These are phyloP conservation scores for Wallacemonas sp. DNA, from an alignment of 208 protist genomes.

Conservation along the genomic window DNA sequence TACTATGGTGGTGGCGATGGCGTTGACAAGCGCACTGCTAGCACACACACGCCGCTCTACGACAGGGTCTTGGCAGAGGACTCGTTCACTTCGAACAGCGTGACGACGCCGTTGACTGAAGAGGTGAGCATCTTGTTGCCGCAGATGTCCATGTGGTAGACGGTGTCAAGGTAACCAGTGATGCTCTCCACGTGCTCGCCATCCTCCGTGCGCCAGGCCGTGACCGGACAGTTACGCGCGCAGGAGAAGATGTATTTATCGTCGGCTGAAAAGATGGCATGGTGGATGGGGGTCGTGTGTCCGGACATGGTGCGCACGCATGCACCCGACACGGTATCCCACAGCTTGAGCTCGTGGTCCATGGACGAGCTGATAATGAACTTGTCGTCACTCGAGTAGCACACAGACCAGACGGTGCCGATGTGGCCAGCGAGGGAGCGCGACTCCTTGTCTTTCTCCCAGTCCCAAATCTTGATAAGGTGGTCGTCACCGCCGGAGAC, in stretches of 20 bases:
- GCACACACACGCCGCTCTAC: no score
- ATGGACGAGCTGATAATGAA: constrained; percentile 81
- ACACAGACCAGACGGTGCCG: constrained; percentile 81
- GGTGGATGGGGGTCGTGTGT: constrained; percentile 80
- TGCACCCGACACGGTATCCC: constrained; percentile 48
- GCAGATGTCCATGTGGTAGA: constrained; percentile 82
- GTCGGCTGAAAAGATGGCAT: constrained; percentile 77
- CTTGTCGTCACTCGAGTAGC: constrained; percentile 68
- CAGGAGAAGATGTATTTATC: constrained; percentile 88
- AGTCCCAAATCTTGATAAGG: constrained; percentile 88
- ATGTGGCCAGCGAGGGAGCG: constrained; percentile 74
- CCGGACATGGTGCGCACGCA: constrained; percentile 65
- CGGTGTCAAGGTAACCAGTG: constrained; percentile 74
- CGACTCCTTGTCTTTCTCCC: constrained; percentile 59
- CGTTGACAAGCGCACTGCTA: no score
- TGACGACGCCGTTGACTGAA: constrained; percentile 80
- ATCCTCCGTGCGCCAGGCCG: constrained; percentile 72
- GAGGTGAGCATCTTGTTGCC: constrained; percentile 78
- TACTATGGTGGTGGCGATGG: no score
- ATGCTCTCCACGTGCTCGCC: constrained; percentile 77
- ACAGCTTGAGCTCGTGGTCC: constrained; percentile 87
- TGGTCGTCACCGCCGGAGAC: constrained; percentile 82
- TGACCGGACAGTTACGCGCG: constrained; percentile 79
- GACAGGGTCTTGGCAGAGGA: no score
- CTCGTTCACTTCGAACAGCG: constrained; percentile 62